Percentiles rank a stretch among this genome's conserved stretches.
These are phyloP conservation scores for Epichloe bromicola DNA, from an alignment of 2,329 filamentous ascomycete genomes.

Conservation along the genomic window DNA sequence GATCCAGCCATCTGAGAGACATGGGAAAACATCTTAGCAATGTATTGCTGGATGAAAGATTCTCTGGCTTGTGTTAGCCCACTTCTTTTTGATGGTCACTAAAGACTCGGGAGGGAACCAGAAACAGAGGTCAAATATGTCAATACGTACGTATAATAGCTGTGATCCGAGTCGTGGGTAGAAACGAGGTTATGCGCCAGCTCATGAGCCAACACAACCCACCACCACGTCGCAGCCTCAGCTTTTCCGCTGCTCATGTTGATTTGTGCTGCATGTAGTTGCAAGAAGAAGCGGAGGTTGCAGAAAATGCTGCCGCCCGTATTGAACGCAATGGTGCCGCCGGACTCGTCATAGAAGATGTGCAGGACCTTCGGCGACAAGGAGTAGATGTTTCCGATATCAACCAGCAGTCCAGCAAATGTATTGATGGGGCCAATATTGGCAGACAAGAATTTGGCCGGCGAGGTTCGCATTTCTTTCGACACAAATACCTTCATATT, in stretches of 20 bases:
- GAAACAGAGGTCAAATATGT: not conserved
- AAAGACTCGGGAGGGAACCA: not conserved
- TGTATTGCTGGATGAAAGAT: conserved; percentile 67
- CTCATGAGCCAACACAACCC: conserved; percentile 90
- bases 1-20: conserved; percentile 23
- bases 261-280: conserved; percentile 53
- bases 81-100: not conserved
- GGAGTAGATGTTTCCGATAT: conserved; percentile 60
- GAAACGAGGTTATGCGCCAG: conserved; percentile 83
- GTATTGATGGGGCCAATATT: conserved; percentile 51
- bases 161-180: conserved; percentile 66
- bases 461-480: conserved; percentile 35
- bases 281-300: conserved; percentile 77
- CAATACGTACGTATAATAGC: conserved; percentile 58
- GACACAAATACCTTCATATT: conserved; percentile 64
- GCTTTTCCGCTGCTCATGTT: conserved; percentile 31
- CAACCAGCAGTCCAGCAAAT: conserved; percentile 57
- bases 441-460: conserved; percentile 41
- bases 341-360: conserved; percentile 72
- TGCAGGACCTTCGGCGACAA: conserved; percentile 59
- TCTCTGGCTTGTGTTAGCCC: conserved; percentile 34
- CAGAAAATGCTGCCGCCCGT: conserved; percentile 78
- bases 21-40: conserved; percentile 52
- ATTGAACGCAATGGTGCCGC: conserved; percentile 88
- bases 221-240: conserved; percentile 78